Percentiles rank a stretch among this genome's conserved stretches.
These are phyloP conservation scores for Sporothrix humicola DNA, from an alignment of 2,329 filamentous ascomycete species.

Conservation along the genomic window DNA sequence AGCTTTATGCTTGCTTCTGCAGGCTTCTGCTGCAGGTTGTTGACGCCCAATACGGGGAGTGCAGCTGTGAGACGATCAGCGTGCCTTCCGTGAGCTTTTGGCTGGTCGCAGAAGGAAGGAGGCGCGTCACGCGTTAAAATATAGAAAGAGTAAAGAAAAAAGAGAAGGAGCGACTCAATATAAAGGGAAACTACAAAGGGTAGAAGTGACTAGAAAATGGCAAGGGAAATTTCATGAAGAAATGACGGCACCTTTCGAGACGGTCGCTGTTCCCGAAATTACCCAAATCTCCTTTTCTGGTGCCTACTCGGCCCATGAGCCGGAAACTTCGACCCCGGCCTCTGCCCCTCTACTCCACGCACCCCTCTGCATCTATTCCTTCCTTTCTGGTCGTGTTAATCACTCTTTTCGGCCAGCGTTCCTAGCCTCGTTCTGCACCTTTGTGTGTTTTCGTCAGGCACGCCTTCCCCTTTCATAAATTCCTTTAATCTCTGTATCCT, in stretches of 20 bases:
- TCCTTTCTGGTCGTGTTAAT: slow-evolving; percentile 33
- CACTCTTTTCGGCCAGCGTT: slow-evolving; percentile 20
- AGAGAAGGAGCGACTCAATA: too few relatives aligned
- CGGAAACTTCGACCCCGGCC: not conserved
- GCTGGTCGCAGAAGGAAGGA: slow-evolving; percentile 1
- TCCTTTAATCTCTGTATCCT: not conserved
- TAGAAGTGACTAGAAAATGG: not conserved
- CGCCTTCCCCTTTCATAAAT: not conserved
- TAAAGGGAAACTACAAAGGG: not conserved
- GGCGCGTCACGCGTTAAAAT: not conserved
- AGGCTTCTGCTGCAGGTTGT: not conserved
- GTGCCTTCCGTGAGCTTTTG: not conserved
- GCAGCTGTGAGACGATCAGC: not conserved
- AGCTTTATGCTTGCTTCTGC: not conserved
- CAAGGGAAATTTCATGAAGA: not conserved
- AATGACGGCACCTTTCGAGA: not conserved
- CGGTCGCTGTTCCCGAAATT: slow-evolving; percentile 25
- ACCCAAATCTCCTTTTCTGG: slow-evolving; percentile 28
- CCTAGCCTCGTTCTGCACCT: slow-evolving; percentile 20
- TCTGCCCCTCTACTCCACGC: slow-evolving; percentile 11
- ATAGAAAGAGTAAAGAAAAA: not conserved
- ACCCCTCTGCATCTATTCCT: slow-evolving; percentile 25
- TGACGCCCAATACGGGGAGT: slow-evolving; percentile 14
- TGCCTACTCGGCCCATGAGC: not conserved
- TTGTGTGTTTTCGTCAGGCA: not conserved